These are phyloP conservation scores for Fusarium sp. DNA, from an alignment of 2,329 filamentous ascomycete species.

Conservation along the genomic window DNA sequence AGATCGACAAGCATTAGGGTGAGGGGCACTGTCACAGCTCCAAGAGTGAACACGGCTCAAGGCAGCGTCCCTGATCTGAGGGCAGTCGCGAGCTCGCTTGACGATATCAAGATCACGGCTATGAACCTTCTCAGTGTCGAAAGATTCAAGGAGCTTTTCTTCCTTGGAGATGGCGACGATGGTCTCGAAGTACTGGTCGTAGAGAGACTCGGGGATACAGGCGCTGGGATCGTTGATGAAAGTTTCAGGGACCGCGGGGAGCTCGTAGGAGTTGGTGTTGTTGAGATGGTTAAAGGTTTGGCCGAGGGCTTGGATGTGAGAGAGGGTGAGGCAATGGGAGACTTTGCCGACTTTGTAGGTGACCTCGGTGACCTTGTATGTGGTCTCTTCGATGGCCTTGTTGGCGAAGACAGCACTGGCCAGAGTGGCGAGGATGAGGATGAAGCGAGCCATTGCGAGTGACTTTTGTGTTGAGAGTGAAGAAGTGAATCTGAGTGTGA, in stretches of 20 bases:
- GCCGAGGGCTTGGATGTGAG: constrained; percentile 28
- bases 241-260: constrained; percentile 12
- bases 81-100: constrained; percentile 21
- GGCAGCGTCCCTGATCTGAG: constrained; percentile 18
- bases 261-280: background rate
- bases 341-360: constrained; percentile 3
- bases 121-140: constrained; percentile 6
- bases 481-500: background rate
- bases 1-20: constrained; percentile 20
- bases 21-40: constrained; percentile 22
- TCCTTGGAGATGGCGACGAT: constrained; percentile 29
- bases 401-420: constrained; percentile 5
- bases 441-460: constrained; percentile 5
- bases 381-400: background rate
- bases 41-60: background rate
- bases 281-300: constrained; percentile 20
- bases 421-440: constrained; percentile 11
- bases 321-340: constrained; percentile 17
- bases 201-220: constrained; percentile 29
- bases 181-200: constrained; percentile 29
- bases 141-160: constrained; percentile 16
- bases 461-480: background rate
- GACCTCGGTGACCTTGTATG: background rate
- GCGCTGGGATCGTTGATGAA: constrained; percentile 21
- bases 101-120: constrained; percentile 1